These are phyloP conservation scores for Penicillium sp. DNA, from an alignment of 2,329 filamentous ascomycete species.

Conservation along the genomic window DNA sequence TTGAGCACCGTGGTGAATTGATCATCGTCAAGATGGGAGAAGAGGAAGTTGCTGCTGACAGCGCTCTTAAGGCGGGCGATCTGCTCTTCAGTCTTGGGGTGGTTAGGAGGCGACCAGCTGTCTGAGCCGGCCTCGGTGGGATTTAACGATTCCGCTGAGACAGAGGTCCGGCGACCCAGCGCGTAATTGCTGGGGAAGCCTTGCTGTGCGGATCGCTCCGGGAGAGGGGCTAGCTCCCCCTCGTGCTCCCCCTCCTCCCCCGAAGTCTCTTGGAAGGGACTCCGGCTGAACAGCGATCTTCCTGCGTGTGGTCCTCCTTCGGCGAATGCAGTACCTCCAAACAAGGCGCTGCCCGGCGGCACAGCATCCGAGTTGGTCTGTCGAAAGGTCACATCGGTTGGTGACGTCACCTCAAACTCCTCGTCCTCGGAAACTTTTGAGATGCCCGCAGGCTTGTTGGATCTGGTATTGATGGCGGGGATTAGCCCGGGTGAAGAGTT, in stretches of 20 bases:
- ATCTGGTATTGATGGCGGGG: slow-evolving; percentile 77
- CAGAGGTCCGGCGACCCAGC: slow-evolving; percentile 86
- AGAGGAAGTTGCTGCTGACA: slow-evolving; percentile 88
- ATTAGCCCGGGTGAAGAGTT: slow-evolving; percentile 74
- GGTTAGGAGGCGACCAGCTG: slow-evolving; percentile 84
- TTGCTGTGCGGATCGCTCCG: slow-evolving; percentile 27
- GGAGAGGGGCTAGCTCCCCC: slow-evolving; percentile 27
- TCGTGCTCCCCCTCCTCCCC: slow-evolving; percentile 22
- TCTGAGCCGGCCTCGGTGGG: slow-evolving; percentile 79
- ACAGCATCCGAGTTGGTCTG: slow-evolving; percentile 34
- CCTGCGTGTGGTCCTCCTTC: slow-evolving; percentile 18
- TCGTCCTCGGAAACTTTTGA: slow-evolving; percentile 77
- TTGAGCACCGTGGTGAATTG: slow-evolving; percentile 83
- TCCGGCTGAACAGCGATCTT: slow-evolving; percentile 35
- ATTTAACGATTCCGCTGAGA: slow-evolving; percentile 94
- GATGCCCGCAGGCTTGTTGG: slow-evolving; percentile 56
- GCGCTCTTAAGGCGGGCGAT: slow-evolving; percentile 73
- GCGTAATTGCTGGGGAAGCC: slow-evolving; percentile 85
- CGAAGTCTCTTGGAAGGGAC: slow-evolving; percentile 32
- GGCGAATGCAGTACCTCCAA: slow-evolving; percentile 31
- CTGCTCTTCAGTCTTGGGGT: slow-evolving; percentile 81
- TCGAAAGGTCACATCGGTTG: slow-evolving; percentile 64
- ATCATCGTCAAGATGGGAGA: slow-evolving; percentile 91
- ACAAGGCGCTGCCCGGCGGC: slow-evolving; percentile 45
- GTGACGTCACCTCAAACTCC: slow-evolving; percentile 75